Base-by-base conservation (phyloP, 257 asterid genomes). In the Salvia miltiorrhiza region DNA sequence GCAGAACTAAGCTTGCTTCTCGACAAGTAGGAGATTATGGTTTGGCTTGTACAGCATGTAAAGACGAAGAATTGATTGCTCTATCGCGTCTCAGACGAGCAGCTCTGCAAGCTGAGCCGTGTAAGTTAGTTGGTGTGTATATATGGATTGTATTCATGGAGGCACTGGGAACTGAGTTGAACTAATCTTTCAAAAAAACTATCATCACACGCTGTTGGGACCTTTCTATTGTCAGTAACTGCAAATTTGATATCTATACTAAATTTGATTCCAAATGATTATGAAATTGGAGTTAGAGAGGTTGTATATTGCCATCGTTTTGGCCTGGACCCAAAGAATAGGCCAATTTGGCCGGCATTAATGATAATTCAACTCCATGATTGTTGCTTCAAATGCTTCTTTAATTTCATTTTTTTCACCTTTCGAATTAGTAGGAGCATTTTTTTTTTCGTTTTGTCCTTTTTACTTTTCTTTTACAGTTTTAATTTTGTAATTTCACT, bases 11-110 rank as follows among this genome's bases (percentile, higher is more conserved):
- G 48, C 78, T 55, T 54, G 70, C 55, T 77, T 75, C 45, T 57
- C 65, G 57, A 61, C 8, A 20, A 56, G 55, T 43, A 44, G 59
- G 59, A 56, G 49, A 43, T 58, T 73, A 75, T 74, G 66, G 61
- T 43, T 60, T 16, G 44, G 75, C 21, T 53, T 20, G 58, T 62
- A 67, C 61, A 33, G 67, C 63, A 63, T 76, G 89, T 83, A 70
- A 63, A 64, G 56, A 49, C 37, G 56, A 71, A 48, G 32, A 33
- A 20, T 63, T 50, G 48, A 12, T 49, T 35, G 64, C 43, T 76
- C 40, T 73, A 67, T 54, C 19, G 12, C 20, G 4, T 53, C 35
- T 21, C 60, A 3, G 1, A 24, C 12, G 54, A 47, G 60, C 65
- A 52, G 48, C 28, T 58, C 23, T 45, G 56, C 71, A 47, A 65